Evolutionary conservation across 768 basidiomycete species (phyloP).

Genomic region (Tricholoma flavovirens): DNA sequence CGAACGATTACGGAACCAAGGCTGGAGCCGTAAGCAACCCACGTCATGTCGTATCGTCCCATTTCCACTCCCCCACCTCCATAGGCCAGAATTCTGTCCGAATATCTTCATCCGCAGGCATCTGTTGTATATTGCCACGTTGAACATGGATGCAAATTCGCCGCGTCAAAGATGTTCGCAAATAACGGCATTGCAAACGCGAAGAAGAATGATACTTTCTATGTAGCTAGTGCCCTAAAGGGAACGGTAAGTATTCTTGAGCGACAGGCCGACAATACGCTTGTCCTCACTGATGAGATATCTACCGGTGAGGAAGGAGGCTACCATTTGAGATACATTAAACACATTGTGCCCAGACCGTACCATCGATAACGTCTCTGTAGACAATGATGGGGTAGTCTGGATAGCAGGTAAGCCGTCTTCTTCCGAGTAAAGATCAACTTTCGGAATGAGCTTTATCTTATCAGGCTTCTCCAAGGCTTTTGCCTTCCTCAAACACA

Average conservation of each 20-base stretch:
- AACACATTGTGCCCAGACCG: constrained; percentile 31
- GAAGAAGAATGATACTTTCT: constrained; percentile 57
- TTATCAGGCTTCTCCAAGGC: constrained; percentile 38
- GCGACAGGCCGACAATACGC: constrained; percentile 49
- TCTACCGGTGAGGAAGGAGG: constrained; percentile 36
- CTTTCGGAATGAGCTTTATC: background rate
- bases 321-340: background rate
- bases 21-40: constrained; percentile 42
- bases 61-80: background rate
- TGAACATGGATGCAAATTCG: constrained; percentile 55
- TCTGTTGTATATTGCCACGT: constrained; percentile 64
- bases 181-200: constrained; percentile 61
- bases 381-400: constrained; percentile 54
- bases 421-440: background rate
- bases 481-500: constrained; percentile 31
- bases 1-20: constrained; percentile 60
- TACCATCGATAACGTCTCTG: constrained; percentile 52
- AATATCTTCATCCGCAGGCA: constrained; percentile 28
- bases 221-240: constrained; percentile 42
- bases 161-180: constrained; percentile 40
- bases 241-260: constrained; percentile 52
- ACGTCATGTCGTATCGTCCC: background rate
- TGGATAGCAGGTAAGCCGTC: constrained; percentile 52
- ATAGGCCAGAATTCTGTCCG: constrained; percentile 12
- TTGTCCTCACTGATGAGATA: constrained; percentile 50